These are phyloP conservation scores for Podaxis sp. DNA, from an alignment of 768 basidiomycete species.

Conservation along the genomic window DNA sequence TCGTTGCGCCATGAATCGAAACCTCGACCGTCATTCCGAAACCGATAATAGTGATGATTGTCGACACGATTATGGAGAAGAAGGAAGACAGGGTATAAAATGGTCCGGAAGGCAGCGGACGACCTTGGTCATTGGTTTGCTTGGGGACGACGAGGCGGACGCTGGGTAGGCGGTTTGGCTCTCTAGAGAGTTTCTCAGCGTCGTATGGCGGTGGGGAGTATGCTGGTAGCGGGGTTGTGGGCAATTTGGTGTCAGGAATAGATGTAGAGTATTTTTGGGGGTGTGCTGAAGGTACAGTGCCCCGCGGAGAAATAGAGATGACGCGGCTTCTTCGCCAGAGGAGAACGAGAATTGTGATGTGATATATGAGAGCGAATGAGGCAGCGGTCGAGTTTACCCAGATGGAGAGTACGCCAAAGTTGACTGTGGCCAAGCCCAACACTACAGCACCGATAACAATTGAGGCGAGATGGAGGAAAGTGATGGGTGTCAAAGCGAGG, in stretches of 20 bases:
- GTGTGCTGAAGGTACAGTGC: not conserved
- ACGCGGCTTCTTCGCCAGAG: constrained; percentile 1
- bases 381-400: constrained; percentile 21
- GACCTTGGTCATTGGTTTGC: not conserved
- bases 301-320: not conserved
- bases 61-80: constrained; percentile 14
- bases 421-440: constrained; percentile 18
- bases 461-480: constrained; percentile 2
- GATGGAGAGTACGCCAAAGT: constrained; percentile 23
- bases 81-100: constrained; percentile 16
- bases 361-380: constrained; percentile 18
- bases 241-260: not conserved
- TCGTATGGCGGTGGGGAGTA: not conserved
- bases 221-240: not conserved
- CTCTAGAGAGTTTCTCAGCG: not conserved
- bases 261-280: not conserved
- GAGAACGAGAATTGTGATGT: constrained; percentile 15
- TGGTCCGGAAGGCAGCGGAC: constrained; percentile 8
- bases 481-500: not conserved
- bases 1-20: constrained; percentile 18
- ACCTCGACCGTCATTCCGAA: constrained; percentile 25
- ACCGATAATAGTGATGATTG: constrained; percentile 19
- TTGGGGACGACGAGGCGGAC: not conserved
- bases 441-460: constrained; percentile 5
- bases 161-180: not conserved